Conservation (phyloP, 768 basidiomycete genomes). For the Suillus decipiens region DNA sequence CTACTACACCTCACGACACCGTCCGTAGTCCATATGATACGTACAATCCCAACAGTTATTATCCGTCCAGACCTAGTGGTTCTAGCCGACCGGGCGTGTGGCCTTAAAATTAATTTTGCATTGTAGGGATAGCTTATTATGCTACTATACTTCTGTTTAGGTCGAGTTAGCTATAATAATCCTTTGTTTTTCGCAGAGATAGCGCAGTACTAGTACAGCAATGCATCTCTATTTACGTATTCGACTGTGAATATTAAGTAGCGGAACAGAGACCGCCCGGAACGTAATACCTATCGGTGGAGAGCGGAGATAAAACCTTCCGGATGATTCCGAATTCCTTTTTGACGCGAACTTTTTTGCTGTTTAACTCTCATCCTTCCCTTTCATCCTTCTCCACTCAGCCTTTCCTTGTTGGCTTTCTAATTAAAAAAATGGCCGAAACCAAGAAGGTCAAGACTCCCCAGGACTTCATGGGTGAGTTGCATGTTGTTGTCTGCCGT, state of each 20-base stretch:
- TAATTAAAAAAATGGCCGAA: conserved; percentile 73
- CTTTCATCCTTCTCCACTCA: conserved; percentile 51
- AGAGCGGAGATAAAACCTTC: conserved; percentile 32
- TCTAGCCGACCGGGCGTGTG: conserved; percentile 28
- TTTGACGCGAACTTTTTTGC: conserved; percentile 52
- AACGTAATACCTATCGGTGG: conserved; percentile 18
- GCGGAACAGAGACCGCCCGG: conserved; percentile 13
- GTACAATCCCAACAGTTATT: conserved; percentile 24
- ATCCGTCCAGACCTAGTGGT: conserved; percentile 22
- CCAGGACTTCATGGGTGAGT: conserved; percentile 82
- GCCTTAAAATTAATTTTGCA: conserved; percentile 27
- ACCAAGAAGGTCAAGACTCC: conserved; percentile 84
- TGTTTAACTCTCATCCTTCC: conserved; percentile 44
- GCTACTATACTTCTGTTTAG: conserved; percentile 15
- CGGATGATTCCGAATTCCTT: conserved; percentile 34
- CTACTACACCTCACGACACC: conserved; percentile 20
- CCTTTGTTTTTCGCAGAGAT: conserved; percentile 3
- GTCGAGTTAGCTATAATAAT: conserved; percentile 17
- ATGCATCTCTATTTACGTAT: background rate
- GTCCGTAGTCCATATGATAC: conserved; percentile 26
- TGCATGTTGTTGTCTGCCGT: background rate
- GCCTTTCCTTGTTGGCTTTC: conserved; percentile 41
- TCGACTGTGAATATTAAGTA: background rate
- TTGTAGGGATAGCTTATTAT: conserved; percentile 6
- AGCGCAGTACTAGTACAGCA: background rate